Evolutionary conservation across 2,329 filamentous ascomycete species (phyloP), one percentile per base, ranked within the genome.

Genomic region (Fusarium ramigenum): DNA sequence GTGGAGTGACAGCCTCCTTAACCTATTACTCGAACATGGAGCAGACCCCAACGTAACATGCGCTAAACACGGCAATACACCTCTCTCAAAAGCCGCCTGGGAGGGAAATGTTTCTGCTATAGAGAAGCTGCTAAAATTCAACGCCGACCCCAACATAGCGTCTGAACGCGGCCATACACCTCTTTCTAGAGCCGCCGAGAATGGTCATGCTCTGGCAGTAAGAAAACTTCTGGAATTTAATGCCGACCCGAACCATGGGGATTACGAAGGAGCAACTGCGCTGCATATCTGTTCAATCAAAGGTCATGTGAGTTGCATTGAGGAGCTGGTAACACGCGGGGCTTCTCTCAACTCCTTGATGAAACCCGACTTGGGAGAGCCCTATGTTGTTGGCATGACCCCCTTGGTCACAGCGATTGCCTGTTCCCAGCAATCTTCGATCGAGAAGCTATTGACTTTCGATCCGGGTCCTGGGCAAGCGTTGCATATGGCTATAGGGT

Each of bases 71-170:
- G n/a, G 42, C 7, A 43, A 43, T 12, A 43, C 42, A 5, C 15
- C n/a, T 5, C 15, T 43, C 6, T 23, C 9, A 2, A 43, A 43
- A 5, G 42, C 42, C 8, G 42, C n/a, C 6, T 4, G 0, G 2
- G 11, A 23, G 10, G 42, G n/a, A 12, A 16, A 43, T 43, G 10
- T 23, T 12, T 15, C 23, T 7, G n/a, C 15, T 5, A 23, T 23
- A 8, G 9, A 7, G 15, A 23, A 12, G 42, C n/a, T 43, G 0
- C n/a, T 43, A 8, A 15, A 23, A 11, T 43, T 23, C 9, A 23
- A 23, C n/a, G 42, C n/a, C 9, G n/a, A 23, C 2, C 42, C n/a
- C 10, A 25, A 4, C 42, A 12, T 44, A 25, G 4, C 7, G 42
- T 9, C 23, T 19, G 9, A 25, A 9, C 16, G 3, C 10, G 42